Conservation (phyloP, 164 flowering plant species). For the Cinnamomum micranthum region DNA sequence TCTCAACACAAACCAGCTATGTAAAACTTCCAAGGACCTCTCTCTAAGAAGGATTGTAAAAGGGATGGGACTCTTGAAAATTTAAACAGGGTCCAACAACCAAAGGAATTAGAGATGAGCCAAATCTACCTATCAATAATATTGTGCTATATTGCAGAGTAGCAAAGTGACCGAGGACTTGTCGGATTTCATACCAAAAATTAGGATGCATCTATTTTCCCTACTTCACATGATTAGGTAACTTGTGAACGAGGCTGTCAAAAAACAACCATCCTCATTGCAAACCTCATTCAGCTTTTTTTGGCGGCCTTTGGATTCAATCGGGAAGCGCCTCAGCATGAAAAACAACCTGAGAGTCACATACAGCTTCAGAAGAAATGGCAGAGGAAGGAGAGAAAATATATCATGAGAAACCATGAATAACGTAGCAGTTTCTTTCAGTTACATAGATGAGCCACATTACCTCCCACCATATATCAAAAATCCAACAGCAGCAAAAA, state of each 20-base stretch:
- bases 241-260: not conserved
- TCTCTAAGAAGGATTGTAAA: not conserved
- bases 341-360: conserved; percentile 48
- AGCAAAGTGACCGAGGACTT: not conserved
- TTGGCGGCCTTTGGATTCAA: conserved; percentile 78
- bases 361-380: not conserved
- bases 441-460: not conserved
- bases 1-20: not conserved
- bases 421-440: not conserved
- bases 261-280: not conserved
- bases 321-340: conserved; percentile 78
- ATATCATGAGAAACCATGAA: not conserved
- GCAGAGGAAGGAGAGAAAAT: not conserved
- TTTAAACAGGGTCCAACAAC: not conserved
- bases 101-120: not conserved
- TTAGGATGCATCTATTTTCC: not conserved
- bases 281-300: conserved; percentile 76
- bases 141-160: not conserved
- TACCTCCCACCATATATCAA: conserved; percentile 87
- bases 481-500: conserved; percentile 78
- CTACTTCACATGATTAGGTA: not conserved
- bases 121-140: not conserved
- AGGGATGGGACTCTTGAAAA: no score
- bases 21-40: not conserved
- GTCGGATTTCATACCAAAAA: not conserved